Evolutionary conservation across 2,329 filamentous ascomycete genomes (phyloP).

Genomic region (Trichoderma simmonsii): DNA sequence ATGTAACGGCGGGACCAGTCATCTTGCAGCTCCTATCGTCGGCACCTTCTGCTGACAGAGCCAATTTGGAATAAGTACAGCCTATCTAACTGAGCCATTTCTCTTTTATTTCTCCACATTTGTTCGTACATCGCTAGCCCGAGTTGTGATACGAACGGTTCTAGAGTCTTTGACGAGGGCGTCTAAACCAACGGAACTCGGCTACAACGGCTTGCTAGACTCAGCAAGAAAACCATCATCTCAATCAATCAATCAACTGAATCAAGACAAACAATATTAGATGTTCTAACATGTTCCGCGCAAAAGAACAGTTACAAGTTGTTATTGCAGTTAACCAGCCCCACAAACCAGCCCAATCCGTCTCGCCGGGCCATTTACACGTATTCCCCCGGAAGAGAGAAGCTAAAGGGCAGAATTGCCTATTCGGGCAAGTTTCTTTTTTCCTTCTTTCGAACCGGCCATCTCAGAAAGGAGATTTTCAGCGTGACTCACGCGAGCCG

Average conservation of each 20-base stretch:
- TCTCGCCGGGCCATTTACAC: slow-evolving; percentile 17
- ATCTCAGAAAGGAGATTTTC: not conserved
- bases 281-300: not conserved
- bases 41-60: not conserved
- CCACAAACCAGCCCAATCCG: slow-evolving; percentile 6
- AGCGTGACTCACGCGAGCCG: not conserved
- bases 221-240: not conserved
- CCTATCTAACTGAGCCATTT: not conserved
- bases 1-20: not conserved
- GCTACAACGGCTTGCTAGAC: not conserved
- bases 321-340: not conserved
- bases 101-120: not conserved
- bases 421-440: not conserved
- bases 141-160: not conserved
- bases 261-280: not conserved
- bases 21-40: not conserved
- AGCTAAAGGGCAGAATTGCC: not conserved
- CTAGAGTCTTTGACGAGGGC: not conserved
- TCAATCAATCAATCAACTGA: not conserved
- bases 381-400: not conserved
- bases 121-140: not conserved
- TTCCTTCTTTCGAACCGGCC: not conserved
- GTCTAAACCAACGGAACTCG: not conserved
- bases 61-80: not conserved
- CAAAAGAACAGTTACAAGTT: not conserved